Percentiles rank a stretch among this genome's conserved stretches.
These are phyloP conservation scores for Termitomyces titanicus DNA, from an alignment of 768 basidiomycete genomes.

Conservation along the genomic window DNA sequence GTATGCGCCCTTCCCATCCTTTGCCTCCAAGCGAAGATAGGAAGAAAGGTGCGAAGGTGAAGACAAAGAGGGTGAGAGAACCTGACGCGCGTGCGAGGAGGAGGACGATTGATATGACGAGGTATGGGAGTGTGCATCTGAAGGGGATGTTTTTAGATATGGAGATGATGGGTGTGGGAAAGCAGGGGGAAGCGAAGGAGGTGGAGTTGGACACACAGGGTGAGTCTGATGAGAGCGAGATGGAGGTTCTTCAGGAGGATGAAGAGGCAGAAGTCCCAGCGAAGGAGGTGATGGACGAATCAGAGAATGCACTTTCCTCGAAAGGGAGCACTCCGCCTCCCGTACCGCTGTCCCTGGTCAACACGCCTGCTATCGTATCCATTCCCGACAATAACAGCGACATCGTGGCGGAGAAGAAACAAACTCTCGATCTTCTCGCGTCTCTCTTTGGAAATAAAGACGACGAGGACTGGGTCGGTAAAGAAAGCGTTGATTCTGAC, in stretches of 20 bases:
- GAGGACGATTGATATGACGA: constrained; percentile 67
- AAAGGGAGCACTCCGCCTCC: neutral
- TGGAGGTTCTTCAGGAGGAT: constrained; percentile 2
- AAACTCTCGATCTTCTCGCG: constrained; percentile 44
- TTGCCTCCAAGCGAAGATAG: constrained; percentile 34
- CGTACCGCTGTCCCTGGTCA: neutral
- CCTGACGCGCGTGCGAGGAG: constrained; percentile 56
- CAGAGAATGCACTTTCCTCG: neutral
- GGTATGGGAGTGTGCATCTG: constrained; percentile 67
- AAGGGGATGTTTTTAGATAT: constrained; percentile 65
- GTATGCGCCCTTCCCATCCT: constrained; percentile 68
- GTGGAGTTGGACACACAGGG: constrained; percentile 15
- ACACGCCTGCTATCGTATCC: neutral
- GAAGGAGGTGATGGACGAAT: constrained; percentile 11
- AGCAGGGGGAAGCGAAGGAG: constrained; percentile 10
- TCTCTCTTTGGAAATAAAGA: constrained; percentile 48
- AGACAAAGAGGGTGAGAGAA: constrained; percentile 44
- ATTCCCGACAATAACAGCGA: constrained; percentile 21
- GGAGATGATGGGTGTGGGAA: constrained; percentile 23
- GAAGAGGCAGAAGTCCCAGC: constrained; percentile 11
- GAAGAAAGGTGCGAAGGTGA: constrained; percentile 23
- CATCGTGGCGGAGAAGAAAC: constrained; percentile 40
- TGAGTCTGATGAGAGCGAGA: neutral
- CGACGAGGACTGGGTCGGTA: constrained; percentile 55
- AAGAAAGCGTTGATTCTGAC: constrained; percentile 56